Evolutionary conservation across 2,329 filamentous ascomycete species (phyloP), one percentile per base, ranked within the genome.

Genomic region (Mollisia scopiformis): DNA sequence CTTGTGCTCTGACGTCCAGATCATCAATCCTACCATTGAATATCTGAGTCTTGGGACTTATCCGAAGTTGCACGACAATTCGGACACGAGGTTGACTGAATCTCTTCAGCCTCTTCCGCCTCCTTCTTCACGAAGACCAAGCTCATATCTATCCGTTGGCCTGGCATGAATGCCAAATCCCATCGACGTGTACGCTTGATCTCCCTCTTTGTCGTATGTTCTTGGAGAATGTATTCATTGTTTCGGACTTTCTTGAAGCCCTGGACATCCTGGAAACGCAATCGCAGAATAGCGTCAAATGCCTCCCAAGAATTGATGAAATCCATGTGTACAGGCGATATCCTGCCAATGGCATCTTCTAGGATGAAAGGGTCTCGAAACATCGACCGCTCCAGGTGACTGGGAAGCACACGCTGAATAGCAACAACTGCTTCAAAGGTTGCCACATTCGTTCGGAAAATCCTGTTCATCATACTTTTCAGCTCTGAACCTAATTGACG

Each of bases 221-320:
- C 64, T n/a, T 61, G 64, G 1, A 66, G 19, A 5, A 52, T 39
- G 23, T 59, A 66, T 27, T 64, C 57, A n/a, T 23, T 56, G 2
- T 30, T 41, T 7, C 28, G 25, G 6, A 58, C 46, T 19, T 62
- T 61, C 3, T 14, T 19, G 10, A 55, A 25, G 1, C 63, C 58
- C 19, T 41, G 58, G n/a, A 62, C 11, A 33, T 55, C 37, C 10
- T 27, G 27, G 28, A 66, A 64, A 1, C 61, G 58, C 11, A 37
- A 11, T 39, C 39, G 35, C 3, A 66, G 49, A n/a, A 66, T 46
- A 3, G 49, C 46, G 14, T 66, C 56, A 21, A 66, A 64, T 8
- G 49, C 62, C 7, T 65, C 60, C 62, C 62, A 66, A 6, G 62
- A 65, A 49, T 56, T 60, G 31, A 65, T 60, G 33, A 62, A 55